Conservation (phyloP, 108 stramenopile species). For the Fistulifera pelliculosa region DNA sequence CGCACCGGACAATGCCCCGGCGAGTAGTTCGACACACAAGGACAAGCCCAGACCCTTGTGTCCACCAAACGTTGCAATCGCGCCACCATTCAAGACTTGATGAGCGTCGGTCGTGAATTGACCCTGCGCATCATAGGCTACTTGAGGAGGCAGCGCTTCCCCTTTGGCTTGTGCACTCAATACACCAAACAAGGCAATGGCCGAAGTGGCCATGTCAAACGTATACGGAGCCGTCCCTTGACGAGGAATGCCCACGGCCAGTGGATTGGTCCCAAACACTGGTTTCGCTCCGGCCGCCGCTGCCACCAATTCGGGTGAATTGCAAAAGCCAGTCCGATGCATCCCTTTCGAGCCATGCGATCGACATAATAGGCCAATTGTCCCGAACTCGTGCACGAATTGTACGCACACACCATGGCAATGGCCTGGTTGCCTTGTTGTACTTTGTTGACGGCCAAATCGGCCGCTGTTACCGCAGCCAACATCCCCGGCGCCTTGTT, state of each 20-base stretch:
- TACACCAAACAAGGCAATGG: conserved; percentile 31
- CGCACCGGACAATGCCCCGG: conserved; percentile 21
- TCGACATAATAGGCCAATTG: conserved; percentile 24
- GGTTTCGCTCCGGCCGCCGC: conserved; percentile 19
- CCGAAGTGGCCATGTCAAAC: conserved; percentile 35
- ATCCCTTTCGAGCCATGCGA: conserved; percentile 16
- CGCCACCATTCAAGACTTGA: conserved; percentile 20
- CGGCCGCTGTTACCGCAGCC: conserved; percentile 19
- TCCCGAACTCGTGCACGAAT: conserved; percentile 25
- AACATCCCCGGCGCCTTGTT: conserved; percentile 32
- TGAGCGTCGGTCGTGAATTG: conserved; percentile 18
- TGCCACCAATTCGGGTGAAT: conserved; percentile 31
- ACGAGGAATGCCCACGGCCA: conserved; percentile 22
- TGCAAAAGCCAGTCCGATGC: conserved; percentile 20
- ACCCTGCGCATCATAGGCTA: conserved; percentile 21
- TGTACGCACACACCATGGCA: conserved; percentile 19
- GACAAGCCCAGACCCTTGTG: conserved; percentile 29
- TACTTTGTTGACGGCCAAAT: conserved; percentile 13
- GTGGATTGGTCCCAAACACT: conserved; percentile 32
- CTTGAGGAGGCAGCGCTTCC: conserved; percentile 16
- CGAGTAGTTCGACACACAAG: conserved; percentile 21
- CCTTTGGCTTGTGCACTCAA: conserved; percentile 26
- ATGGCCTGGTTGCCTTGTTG: conserved; percentile 1
- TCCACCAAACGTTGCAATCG: conserved; percentile 33
- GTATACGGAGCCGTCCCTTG: neutral